A percentile compares a stretch with the other conserved stretches of the same genome.
Conservation (phyloP, 345 rosid species). For the Ceriops zippeliana region DNA sequence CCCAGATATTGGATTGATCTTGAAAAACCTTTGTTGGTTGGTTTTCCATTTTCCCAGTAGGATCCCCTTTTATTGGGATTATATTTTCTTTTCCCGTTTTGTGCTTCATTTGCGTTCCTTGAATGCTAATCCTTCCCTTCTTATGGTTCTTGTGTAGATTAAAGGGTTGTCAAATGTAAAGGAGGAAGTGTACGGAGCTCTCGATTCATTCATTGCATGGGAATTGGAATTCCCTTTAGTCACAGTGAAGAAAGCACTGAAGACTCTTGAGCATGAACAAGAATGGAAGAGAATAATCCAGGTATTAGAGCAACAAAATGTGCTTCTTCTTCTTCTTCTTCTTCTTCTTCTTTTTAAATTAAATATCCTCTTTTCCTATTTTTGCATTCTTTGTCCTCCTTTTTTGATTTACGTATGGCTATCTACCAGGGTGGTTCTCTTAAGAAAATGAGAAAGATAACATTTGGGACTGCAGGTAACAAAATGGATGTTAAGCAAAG, state of each 20-base stretch:
- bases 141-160: conserved; percentile 40
- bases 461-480: conserved; percentile 45
- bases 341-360: no score
- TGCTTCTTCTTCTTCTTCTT: no score
- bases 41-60: conserved; percentile 1
- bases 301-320: conserved; percentile 28
- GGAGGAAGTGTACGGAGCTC: conserved; percentile 93
- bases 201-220: conserved; percentile 92
- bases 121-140: neutral
- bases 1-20: neutral
- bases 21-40: neutral
- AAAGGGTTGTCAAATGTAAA: conserved; percentile 73
- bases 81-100: neutral
- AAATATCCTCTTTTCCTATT: neutral
- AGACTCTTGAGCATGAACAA: conserved; percentile 58
- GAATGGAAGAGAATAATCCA: conserved; percentile 96
- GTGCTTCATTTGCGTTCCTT: neutral
- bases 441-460: neutral
- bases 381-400: no score
- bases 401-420: neutral
- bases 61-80: neutral
- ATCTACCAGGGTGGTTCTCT: neutral
- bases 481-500: conserved; percentile 98
- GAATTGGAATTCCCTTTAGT: conserved; percentile 89
- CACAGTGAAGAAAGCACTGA: conserved; percentile 85